Conservation (phyloP, 1,284 basidiomycete species). For the Rhodotorula sp. region DNA sequence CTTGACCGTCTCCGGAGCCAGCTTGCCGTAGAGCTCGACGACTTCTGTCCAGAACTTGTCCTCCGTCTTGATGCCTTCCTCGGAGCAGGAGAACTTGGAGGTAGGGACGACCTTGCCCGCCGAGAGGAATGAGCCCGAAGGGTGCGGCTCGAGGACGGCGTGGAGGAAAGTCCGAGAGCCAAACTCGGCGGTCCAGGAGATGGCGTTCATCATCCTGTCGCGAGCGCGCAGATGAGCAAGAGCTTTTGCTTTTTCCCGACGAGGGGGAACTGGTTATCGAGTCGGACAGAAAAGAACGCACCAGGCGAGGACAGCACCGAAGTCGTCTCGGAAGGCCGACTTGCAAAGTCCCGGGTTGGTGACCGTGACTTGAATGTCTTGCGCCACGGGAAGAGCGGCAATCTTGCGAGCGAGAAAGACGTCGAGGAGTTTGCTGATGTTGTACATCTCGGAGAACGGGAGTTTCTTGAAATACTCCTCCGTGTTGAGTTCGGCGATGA, state of each 20-base stretch:
- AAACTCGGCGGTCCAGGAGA: slow-evolving; percentile 2
- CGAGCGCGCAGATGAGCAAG: too few relatives aligned
- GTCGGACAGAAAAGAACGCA: not conserved
- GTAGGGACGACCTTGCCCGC: not conserved
- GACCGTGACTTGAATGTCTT: slow-evolving; percentile 33
- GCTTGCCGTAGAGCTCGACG: slow-evolving; percentile 18
- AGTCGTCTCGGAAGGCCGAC: slow-evolving; percentile 21
- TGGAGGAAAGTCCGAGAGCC: slow-evolving; percentile 21
- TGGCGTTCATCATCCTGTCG: not conserved
- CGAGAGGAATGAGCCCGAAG: not conserved
- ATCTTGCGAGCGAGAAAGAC: slow-evolving; percentile 34
- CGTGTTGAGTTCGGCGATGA: not conserved
- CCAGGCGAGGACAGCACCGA: not conserved
- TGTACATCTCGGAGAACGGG: slow-evolving; percentile 22
- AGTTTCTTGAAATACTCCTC: slow-evolving; percentile 8
- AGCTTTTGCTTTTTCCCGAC: not conserved
- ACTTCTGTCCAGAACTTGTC: slow-evolving; percentile 28
- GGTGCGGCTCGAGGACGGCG: slow-evolving; percentile 5
- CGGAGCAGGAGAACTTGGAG: not conserved
- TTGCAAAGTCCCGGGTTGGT: slow-evolving; percentile 42
- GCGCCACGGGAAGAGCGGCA: slow-evolving; percentile 13
- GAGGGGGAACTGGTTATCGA: not conserved
- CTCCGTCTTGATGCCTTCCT: slow-evolving; percentile 14
- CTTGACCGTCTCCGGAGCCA: not conserved
- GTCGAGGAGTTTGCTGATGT: slow-evolving; percentile 35